These are phyloP conservation scores for Aethionema arabicum DNA, from an alignment of 345 rosid species.

Conservation along the genomic window DNA sequence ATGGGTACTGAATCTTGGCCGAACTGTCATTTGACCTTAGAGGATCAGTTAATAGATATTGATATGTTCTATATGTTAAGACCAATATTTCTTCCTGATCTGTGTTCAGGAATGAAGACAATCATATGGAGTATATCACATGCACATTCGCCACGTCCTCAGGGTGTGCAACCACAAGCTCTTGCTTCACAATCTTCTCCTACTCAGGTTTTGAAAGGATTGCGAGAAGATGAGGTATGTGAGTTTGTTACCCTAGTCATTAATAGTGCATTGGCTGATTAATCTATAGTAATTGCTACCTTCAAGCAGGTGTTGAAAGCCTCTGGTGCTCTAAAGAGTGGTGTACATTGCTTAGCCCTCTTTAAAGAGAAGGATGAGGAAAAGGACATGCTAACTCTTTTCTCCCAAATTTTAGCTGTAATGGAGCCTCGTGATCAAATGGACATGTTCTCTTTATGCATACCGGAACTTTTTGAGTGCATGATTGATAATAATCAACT, in stretches of 20 bases:
- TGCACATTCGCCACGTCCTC: constrained; percentile 89
- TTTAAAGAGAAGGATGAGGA: constrained; percentile 98
- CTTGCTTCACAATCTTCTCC: constrained; percentile 61
- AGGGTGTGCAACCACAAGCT: constrained; percentile 72
- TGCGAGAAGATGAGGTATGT: constrained; percentile 95
- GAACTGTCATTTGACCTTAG: constrained; percentile 24
- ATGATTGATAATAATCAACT: constrained; percentile 85
- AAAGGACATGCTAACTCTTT: constrained; percentile 78
- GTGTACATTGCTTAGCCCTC: constrained; percentile 90
- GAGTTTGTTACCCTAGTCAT: constrained; percentile 17
- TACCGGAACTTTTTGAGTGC: constrained; percentile 96
- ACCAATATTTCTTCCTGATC: constrained; percentile 11
- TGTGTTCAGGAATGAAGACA: constrained; percentile 88
- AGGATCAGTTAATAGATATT: constrained; percentile 7
- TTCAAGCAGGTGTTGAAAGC: constrained; percentile 86
- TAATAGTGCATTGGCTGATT: constrained; percentile 17
- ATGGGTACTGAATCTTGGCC: constrained; percentile 65
- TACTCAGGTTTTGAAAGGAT: constrained; percentile 76
- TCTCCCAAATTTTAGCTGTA: constrained; percentile 84
- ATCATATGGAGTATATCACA: constrained; percentile 96
- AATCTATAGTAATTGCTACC: constrained; percentile 32
- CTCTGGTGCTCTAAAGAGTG: constrained; percentile 86
- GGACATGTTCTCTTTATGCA: constrained; percentile 96
- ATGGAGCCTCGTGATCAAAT: constrained; percentile 99
- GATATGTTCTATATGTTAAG: constrained; percentile 20